Evolutionary conservation across 441 rosid genomes (phyloP).

Genomic region (Erodium trifolium): DNA sequence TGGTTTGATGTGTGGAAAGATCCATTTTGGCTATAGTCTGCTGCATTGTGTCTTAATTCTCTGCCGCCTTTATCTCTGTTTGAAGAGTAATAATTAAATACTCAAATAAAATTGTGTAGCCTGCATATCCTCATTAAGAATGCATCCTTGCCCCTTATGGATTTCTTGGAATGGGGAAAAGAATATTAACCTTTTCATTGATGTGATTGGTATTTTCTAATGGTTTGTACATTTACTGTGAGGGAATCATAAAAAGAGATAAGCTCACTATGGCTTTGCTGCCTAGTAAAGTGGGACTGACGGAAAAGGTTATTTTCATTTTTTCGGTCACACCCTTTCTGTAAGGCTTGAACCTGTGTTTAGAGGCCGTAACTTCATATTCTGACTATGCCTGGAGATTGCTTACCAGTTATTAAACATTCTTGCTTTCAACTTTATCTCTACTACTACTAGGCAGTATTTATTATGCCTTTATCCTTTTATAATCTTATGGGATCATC

Average conservation of each 20-base stretch:
- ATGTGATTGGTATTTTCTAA: not conserved
- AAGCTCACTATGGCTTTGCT: not conserved
- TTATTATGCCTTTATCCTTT: not conserved
- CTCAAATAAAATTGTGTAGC: not conserved
- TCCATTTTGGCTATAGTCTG: not conserved
- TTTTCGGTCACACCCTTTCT: not conserved
- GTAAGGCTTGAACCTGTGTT: not conserved
- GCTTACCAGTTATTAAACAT: not conserved
- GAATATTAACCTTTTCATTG: not conserved
- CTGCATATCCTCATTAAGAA: not conserved
- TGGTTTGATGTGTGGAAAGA: not conserved
- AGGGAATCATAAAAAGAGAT: not conserved
- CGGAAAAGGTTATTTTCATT: not conserved
- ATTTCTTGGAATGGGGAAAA: not conserved
- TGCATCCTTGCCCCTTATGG: not conserved
- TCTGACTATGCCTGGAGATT: not conserved
- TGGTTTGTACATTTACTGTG: not conserved
- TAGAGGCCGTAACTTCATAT: not conserved
- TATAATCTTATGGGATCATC: not conserved
- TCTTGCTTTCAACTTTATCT: not conserved
- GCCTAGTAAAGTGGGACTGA: not conserved
- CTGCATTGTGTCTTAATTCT: not conserved
- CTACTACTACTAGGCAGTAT: not conserved
- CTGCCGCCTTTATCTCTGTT: not conserved
- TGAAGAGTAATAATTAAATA: not conserved